A percentile compares a stretch with the other conserved stretches of the same genome.
Conservation (phyloP, 176 grass and related monocot species). For the Phoenix dactylifera region DNA sequence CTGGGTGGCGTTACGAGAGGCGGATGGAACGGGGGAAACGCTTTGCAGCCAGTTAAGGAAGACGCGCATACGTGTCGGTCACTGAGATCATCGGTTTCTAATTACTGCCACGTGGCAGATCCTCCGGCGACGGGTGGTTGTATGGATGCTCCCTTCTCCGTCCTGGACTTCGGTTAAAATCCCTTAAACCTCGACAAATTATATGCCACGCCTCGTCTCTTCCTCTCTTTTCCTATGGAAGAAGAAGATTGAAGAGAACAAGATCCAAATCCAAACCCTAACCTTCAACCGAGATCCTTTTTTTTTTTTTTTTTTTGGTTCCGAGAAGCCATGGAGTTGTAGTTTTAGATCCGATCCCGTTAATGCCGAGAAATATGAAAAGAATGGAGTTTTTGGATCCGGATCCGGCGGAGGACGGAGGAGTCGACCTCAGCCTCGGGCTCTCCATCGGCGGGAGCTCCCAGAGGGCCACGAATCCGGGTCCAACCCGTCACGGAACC, state of each 20-base stretch:
- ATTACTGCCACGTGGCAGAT: slow-evolving; percentile 5
- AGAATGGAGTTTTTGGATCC: not conserved
- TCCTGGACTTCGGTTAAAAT: too few species aligned
- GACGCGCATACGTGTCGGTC: not conserved
- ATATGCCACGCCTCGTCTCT: too few species aligned
- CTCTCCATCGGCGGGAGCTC: slow-evolving; percentile 18
- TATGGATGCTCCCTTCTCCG: slow-evolving; percentile 1
- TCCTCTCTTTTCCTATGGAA: not conserved
- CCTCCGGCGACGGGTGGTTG: not conserved
- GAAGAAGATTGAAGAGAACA: not conserved
- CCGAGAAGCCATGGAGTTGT: not conserved
- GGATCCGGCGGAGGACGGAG: not conserved
- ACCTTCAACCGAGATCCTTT: not conserved
- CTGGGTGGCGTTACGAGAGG: not conserved
- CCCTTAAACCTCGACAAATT: too few species aligned
- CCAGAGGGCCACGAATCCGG: not conserved
- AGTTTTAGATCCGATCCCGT: not conserved
- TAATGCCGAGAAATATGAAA: slow-evolving; percentile 6
- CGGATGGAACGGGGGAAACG: not conserved
- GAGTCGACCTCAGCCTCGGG: slow-evolving; percentile 10
- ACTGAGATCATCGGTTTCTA: too few species aligned
- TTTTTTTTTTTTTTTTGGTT: too few species aligned
- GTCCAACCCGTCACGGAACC: not conserved
- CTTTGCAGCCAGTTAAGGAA: not conserved
- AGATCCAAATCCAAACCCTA: not conserved